Base-by-base conservation (phyloP, 2,329 filamentous ascomycete genomes). In the Xylariaceae sp. region DNA sequence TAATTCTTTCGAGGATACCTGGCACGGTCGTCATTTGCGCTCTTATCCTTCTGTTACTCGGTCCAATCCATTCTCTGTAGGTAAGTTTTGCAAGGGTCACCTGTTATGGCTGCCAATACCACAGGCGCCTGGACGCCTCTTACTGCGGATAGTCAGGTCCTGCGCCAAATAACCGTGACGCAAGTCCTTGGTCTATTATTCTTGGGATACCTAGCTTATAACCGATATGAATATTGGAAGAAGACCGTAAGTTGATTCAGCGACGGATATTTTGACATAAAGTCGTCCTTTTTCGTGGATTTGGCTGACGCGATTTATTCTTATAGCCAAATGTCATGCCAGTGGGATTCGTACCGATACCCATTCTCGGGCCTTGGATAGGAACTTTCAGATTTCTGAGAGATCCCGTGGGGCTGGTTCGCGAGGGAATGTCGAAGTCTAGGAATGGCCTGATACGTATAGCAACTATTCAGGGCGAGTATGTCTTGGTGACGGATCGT, bases 371-470 rank as follows among this genome's bases (percentile, higher is more conserved):
- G 11, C 26, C 41, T 9, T 43, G 36, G 36, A 34, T 43, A 12
- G 41, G 17, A 11, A 32, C 41, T 3, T 13, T 43, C n/a, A 19
- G 36, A 17, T 34, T 43, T 17, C 13, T 43, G 16, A 29, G 30
- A 4, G 31, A 39, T 17, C 41, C 31, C 16, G 36, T 30, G 2
- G 19, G 26, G 9, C 4, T 35, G 28, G 30, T 43, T 4, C 9
- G 17, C 7, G 41, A 43, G 18, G 41, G 36, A 18, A 29, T 34
- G 13, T 22, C 19, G 15, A 33, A 43, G 30, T 34, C 41, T 13
- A 43, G 37, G 41, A 43, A 43, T 26, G 41, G 37, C 6, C 19
- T 43, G 9, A 24, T 39, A 12, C 36, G 30, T 6, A 39, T 43
- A 18, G 19, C 41, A 8, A 43, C 41, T 4, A 29, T 35, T 11